Evolutionary conservation across 495 filamentous ascomycete species (phyloP).

Genomic region (Aspergillus olivimuriae): DNA sequence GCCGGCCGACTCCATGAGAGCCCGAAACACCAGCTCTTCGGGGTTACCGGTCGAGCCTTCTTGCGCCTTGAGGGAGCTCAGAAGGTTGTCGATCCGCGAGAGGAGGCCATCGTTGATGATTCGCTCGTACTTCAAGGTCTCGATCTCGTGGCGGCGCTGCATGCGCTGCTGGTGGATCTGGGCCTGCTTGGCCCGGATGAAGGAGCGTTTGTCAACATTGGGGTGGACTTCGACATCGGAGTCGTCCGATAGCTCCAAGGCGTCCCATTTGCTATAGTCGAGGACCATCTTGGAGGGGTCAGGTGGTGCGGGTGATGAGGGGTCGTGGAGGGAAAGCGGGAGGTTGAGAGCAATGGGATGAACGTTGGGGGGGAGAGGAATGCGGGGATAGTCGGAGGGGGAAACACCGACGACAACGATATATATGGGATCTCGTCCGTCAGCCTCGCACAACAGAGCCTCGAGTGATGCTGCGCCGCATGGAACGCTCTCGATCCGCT

Average conservation of each 20-base stretch:
- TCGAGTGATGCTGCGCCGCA: too few relatives aligned
- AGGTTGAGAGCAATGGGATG: not conserved
- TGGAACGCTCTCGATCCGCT: constrained; percentile 34
- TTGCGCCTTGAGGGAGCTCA: constrained; percentile 62
- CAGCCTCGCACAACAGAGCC: too few relatives aligned
- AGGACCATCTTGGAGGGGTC: constrained; percentile 63
- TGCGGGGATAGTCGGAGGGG: not conserved
- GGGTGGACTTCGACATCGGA: constrained; percentile 98
- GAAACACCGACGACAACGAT: not conserved
- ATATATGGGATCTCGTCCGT: too few relatives aligned
- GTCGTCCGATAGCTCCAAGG: constrained; percentile 92
- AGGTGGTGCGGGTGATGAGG: constrained; percentile 14
- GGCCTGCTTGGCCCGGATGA: constrained; percentile 96
- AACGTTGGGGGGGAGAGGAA: not conserved
- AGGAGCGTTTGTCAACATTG: constrained; percentile 97
- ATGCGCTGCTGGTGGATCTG: constrained; percentile 89
- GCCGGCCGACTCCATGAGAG: constrained; percentile 70
- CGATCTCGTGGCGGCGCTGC: constrained; percentile 79
- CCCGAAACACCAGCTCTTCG: constrained; percentile 79
- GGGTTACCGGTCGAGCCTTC: constrained; percentile 62
- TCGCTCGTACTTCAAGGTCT: constrained; percentile 86
- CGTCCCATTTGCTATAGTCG: constrained; percentile 96
- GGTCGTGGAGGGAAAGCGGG: not conserved
- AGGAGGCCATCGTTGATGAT: constrained; percentile 89
- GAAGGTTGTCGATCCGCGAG: constrained; percentile 70